Conservation (phyloP, 2,329 filamentous ascomycete species). For the Mariannaea elegans region DNA sequence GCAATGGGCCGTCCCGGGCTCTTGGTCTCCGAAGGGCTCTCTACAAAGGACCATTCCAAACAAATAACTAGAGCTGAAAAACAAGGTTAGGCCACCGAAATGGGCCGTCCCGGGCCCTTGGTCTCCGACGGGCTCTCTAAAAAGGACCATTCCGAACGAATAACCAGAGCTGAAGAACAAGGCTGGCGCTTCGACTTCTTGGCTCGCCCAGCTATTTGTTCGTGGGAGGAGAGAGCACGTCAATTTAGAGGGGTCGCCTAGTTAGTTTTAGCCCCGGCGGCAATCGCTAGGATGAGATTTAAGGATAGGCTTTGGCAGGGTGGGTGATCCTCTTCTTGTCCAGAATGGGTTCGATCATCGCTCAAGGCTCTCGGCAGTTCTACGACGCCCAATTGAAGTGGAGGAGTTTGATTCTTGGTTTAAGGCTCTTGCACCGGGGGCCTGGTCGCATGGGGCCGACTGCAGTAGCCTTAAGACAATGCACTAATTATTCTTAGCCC, state of each 20-base stretch:
- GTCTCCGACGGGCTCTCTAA: no score
- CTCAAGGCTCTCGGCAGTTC: background rate
- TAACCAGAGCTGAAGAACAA: background rate
- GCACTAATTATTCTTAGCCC: background rate
- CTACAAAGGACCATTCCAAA: background rate
- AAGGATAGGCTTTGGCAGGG: conserved; percentile 4
- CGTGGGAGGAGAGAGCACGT: background rate
- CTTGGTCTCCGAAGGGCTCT: no score
- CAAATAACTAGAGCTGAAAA: background rate
- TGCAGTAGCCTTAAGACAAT: background rate
- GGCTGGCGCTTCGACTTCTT: background rate
- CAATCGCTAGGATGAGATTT: conserved; percentile 6
- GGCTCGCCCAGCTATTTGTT: background rate
- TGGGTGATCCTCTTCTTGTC: conserved; percentile 7
- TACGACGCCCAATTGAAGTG: background rate
- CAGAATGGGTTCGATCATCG: background rate
- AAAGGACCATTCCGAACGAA: background rate
- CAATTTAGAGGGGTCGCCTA: background rate
- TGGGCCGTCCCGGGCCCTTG: background rate
- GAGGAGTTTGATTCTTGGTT: background rate
- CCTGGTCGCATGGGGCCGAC: background rate
- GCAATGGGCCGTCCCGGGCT: background rate
- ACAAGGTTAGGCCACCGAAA: background rate
- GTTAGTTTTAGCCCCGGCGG: background rate
- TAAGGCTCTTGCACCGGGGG: background rate